Evolutionary conservation across 495 filamentous ascomycete genomes (phyloP).

Genomic region (Aspergillus sclerotiicarbonarius): DNA sequence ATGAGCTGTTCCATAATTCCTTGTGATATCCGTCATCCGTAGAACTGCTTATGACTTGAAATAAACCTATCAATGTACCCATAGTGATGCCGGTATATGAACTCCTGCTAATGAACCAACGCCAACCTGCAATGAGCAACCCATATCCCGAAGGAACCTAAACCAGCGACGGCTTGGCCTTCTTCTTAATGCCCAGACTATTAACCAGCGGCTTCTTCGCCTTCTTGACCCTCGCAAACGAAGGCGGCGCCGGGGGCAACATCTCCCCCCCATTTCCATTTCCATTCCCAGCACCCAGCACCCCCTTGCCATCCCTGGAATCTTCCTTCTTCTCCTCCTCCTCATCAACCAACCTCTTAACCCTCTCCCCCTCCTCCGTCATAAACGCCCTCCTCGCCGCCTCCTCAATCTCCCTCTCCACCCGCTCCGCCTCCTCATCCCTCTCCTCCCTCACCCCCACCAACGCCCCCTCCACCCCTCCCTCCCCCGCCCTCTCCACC

Average conservation of each 20-base stretch:
- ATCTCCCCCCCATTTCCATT: constrained; percentile 1
- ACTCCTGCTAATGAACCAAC: not conserved
- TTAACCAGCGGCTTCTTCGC: constrained; percentile 76
- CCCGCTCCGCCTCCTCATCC: constrained; percentile 59
- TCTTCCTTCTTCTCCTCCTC: constrained; percentile 24
- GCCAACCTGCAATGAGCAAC: not conserved
- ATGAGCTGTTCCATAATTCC: not conserved
- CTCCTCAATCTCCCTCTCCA: constrained; percentile 85
- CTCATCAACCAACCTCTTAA: constrained; percentile 49
- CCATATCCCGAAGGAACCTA: constrained; percentile 17
- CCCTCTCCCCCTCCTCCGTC: constrained; percentile 56
- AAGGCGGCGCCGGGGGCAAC: constrained; percentile 56
- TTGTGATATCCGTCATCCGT: not conserved
- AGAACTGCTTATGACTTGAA: too few species aligned
- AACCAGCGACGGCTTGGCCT: constrained; percentile 50
- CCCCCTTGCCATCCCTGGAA: constrained; percentile 25
- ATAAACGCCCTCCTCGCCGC: constrained; percentile 76
- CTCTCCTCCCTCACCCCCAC: constrained; percentile 37
- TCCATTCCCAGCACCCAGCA: not conserved
- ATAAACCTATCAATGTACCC: not conserved
- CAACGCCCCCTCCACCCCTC: constrained; percentile 46
- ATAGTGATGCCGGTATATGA: too few species aligned
- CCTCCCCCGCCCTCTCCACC: constrained; percentile 68
- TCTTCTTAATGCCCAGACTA: constrained; percentile 88
- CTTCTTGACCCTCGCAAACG: constrained; percentile 76